Evolutionary conservation across 768 basidiomycete species (phyloP).

Genomic region (Candolleomyces aberdarensis): DNA sequence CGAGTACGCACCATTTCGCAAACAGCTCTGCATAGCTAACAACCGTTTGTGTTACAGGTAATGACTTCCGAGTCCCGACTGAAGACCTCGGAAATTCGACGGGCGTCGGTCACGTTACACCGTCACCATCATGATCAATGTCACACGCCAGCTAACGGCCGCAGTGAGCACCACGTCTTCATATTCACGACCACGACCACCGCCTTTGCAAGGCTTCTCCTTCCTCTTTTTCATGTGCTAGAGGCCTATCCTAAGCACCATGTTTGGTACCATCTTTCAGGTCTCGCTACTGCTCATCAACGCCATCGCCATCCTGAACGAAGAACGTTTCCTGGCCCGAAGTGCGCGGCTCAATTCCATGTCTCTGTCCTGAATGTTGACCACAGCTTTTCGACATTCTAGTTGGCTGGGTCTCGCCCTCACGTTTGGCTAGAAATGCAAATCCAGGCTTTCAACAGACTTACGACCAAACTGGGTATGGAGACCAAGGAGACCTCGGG

Average conservation of each 20-base stretch:
- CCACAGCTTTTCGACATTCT: slow-evolving; percentile 8
- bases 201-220: neutral
- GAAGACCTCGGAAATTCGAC: neutral
- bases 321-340: slow-evolving; percentile 92
- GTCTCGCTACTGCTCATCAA: slow-evolving; percentile 87
- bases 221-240: slow-evolving; percentile 3
- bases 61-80: too few relatives aligned
- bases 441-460: slow-evolving; percentile 60
- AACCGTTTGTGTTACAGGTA: too few relatives aligned
- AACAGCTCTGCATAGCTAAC: slow-evolving; percentile 25
- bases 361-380: slow-evolving; percentile 14
- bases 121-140: neutral
- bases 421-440: slow-evolving; percentile 55
- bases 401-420: slow-evolving; percentile 87
- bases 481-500: slow-evolving; percentile 56
- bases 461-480: slow-evolving; percentile 65
- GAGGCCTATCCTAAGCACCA: slow-evolving; percentile 19
- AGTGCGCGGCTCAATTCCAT: slow-evolving; percentile 51
- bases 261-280: slow-evolving; percentile 78
- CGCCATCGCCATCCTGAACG: slow-evolving; percentile 91
- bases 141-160: slow-evolving; percentile 1
- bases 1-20: slow-evolving; percentile 20
- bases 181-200: neutral
- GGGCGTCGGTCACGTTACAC: neutral
- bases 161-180: neutral